Base-by-base conservation (phyloP, 768 basidiomycete species). In the Cystofilobasidium macerans region DNA sequence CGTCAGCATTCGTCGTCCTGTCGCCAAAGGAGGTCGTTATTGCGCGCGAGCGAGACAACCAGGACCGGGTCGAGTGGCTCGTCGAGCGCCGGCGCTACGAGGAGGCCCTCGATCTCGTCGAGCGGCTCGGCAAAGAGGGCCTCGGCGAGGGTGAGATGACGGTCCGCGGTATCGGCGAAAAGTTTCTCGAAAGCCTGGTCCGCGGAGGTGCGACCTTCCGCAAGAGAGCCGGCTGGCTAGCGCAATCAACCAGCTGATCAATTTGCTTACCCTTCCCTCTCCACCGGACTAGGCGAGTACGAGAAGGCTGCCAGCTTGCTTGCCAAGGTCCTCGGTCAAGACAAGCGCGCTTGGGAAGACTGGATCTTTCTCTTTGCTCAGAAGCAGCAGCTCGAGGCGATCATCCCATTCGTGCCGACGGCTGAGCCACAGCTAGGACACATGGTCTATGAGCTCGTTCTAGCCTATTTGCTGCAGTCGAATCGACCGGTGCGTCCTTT, bases 361-460 rank as follows among this genome's bases (percentile, higher is more conserved):
- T 95, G 88, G 88, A 88, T 97, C 72, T 94, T 95, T 71, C 78
- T 83, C 18, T 98, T 94, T 73, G 87, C 87, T 0, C 84, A 90
- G 74, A 83, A 85, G 71, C 81, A 82, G 30, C 85, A 90, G 65
- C 77, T 97, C 20, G 70, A 94, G 89, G 80, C 83, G 7, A 88
- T 97, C 66, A 91, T 95, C 42, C 93, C 93, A 0, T 86, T 83
- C 71, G 83, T 97, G 0, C 95, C 95, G 0, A 92, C 86, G 0
- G 82, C 85, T 45, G 78, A 83, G 5, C 94, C 93, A 0, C 85
- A 84, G 60, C 81, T 98, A 14, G 84, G 85, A 42, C 85, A 85
- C 70, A 73, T 92, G 33, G 88, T 94, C 3, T 99, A 98, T 75
- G 93, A 94, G 75, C 90, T 97, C 87, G 84, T 98, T 51, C 81